Evolutionary conservation across 805 yeast species (phyloP).

Genomic region (Pichia phayaonensis): DNA sequence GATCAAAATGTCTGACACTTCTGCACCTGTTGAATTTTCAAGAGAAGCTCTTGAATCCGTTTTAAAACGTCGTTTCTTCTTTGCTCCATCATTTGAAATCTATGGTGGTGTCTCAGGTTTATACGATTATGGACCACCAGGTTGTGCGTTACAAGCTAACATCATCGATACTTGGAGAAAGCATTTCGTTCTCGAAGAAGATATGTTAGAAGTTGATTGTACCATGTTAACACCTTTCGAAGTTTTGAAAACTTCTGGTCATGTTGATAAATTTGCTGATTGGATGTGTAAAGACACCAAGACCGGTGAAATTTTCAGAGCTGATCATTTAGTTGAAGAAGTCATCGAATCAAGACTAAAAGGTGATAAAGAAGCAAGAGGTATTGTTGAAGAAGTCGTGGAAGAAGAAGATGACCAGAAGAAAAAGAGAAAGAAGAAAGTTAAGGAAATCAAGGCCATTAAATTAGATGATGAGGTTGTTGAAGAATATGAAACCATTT

Average conservation of each 20-base stretch:
- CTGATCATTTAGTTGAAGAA: conserved; percentile 97
- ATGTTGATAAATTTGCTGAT: conserved; percentile 97
- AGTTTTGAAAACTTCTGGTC: conserved; percentile 97
- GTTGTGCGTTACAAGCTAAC: conserved; percentile 97
- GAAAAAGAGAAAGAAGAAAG: conserved; percentile 92
- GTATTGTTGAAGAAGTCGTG: conserved; percentile 56
- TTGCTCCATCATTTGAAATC: conserved; percentile 94
- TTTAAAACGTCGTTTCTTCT: conserved; percentile 91
- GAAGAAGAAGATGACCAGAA: conserved; percentile 67
- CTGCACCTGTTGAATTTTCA: conserved; percentile 37
- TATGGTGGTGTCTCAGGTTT: conserved; percentile 98
- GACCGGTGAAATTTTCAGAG: conserved; percentile 97
- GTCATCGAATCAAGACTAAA: conserved; percentile 92
- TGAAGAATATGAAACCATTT: conserved; percentile 72
- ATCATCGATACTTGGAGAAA: conserved; percentile 94
- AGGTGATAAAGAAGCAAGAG: conserved; percentile 97
- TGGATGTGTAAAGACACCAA: conserved; percentile 97
- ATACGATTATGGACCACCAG: conserved; percentile 99
- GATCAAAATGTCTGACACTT: neutral
- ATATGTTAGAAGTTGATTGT: conserved; percentile 97
- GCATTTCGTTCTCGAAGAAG: conserved; percentile 95
- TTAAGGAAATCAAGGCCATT: conserved; percentile 84
- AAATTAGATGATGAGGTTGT: conserved; percentile 78
- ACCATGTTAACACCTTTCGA: conserved; percentile 98
- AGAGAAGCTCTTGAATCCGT: conserved; percentile 89